Evolutionary conservation across 176 grass and related monocot genomes (phyloP), one percentile per base, ranked within the genome.

Genomic region (Lolium multiflorum): DNA sequence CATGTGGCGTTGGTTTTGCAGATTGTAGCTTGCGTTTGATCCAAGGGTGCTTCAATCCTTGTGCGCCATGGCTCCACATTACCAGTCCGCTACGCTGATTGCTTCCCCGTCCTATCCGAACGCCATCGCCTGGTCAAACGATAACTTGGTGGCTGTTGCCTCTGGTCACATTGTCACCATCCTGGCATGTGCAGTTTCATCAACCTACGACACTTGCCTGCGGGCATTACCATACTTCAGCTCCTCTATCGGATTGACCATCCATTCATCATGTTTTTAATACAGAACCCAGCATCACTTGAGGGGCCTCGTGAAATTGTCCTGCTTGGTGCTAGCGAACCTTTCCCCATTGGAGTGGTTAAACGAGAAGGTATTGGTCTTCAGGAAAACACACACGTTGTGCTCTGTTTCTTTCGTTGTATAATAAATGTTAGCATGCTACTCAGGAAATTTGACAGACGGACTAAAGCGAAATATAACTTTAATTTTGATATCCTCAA

Each of bases 91-190:
- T 1, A 82, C 89, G 17, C 61, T 95, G 56, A 84, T 98, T 87
- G 89, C 93, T 71, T 90, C 92, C 54, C 89, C 93, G 4, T 92
- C 87, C 37, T 95, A 98, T 83, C 91, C 87, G 20, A 93, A 93
- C 22, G 85, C 93, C 73, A 78, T 39, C 28, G 68, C 80, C 50
- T 98, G 95, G 93, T 98, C 95, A 12, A 88, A 56, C 66, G 91
- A 98, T 24, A 98, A 98, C 58, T 63, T 98, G 52, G 85, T 95
- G 74, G 95, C 91, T 38, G 61, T 98, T 77, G 93, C 95, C 70
- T 95, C 89, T 74, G 89, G 91, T 54, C 91, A 92, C 41, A 68
- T 93, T 75, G 77, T 95, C 18, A 93, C 93, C 51, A 93, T 98
- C 68, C 84, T 98, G 84, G 93, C 95, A 88, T 70, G 62, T 59